Percentiles rank a stretch among this genome's conserved stretches.
These are phyloP conservation scores for Blastobotrys proliferans DNA, from an alignment of 1,139 yeast genomes.

Conservation along the genomic window DNA sequence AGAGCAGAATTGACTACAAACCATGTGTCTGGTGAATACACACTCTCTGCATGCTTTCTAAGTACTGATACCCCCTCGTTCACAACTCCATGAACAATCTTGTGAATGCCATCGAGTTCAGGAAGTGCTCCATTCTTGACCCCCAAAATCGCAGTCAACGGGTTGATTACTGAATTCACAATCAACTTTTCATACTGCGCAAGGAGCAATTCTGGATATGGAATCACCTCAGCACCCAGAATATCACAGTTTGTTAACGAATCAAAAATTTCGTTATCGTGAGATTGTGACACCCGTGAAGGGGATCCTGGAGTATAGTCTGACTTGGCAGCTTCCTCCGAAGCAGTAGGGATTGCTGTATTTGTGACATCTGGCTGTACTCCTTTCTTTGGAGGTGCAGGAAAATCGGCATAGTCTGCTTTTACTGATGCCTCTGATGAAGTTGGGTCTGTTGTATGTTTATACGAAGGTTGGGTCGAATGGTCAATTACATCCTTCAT, in stretches of 20 bases:
- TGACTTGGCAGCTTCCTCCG: slow-evolving; percentile 21
- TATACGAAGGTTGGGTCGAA: slow-evolving; percentile 4
- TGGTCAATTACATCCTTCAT: slow-evolving; percentile 3
- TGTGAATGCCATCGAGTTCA: slow-evolving; percentile 16
- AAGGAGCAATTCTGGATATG: slow-evolving; percentile 53
- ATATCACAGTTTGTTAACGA: slow-evolving; percentile 7
- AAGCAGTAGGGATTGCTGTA: slow-evolving; percentile 14
- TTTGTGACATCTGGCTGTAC: slow-evolving; percentile 12
- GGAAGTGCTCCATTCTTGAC: slow-evolving; percentile 70
- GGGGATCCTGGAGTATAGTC: slow-evolving; percentile 14
- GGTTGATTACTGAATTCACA: slow-evolving; percentile 71
- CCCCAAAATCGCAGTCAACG: slow-evolving; percentile 63
- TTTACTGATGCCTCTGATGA: slow-evolving; percentile 20
- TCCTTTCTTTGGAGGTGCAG: slow-evolving; percentile 1
- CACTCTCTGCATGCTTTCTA: slow-evolving; percentile 30
- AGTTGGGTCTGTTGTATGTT: slow-evolving; percentile 15
- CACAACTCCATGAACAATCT: slow-evolving; percentile 25
- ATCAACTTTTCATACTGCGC: slow-evolving; percentile 73
- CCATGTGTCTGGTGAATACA: slow-evolving; percentile 18
- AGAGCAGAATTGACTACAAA: slow-evolving; percentile 33
- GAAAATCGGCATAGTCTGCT: slow-evolving; percentile 14
- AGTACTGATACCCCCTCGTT: slow-evolving; percentile 30
- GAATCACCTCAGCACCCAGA: slow-evolving; percentile 44
- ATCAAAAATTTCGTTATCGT: slow-evolving; percentile 8
- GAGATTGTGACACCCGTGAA: neutral